Percentiles rank a stretch among this genome's conserved stretches.
These are phyloP conservation scores for Nemania sp. DNA, from an alignment of 2,329 filamentous ascomycete genomes.

Conservation along the genomic window DNA sequence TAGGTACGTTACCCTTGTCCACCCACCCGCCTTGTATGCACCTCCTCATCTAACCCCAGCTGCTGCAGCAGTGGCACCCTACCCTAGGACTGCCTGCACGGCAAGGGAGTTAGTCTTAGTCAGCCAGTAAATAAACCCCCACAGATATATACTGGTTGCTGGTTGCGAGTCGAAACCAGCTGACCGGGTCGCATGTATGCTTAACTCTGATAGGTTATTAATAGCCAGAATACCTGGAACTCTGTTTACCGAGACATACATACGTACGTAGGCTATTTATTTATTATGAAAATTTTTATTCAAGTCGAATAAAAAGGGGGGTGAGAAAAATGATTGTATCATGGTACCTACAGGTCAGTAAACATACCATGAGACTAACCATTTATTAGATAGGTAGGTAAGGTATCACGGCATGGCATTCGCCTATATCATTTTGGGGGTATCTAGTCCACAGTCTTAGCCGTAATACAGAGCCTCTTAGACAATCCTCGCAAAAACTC, in stretches of 20 bases:
- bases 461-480: constrained; percentile 41
- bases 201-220: background rate
- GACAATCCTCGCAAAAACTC: constrained; percentile 31
- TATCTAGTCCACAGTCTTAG: constrained; percentile 48
- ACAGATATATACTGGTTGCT: background rate
- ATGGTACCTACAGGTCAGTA: background rate
- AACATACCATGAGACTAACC: background rate
- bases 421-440: constrained; percentile 40
- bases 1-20: no score
- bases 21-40: no score
- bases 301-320: no score
- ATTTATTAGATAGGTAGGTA: background rate
- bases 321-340: no score
- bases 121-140: background rate
- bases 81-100: no score
- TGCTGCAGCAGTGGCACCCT: background rate
- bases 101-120: background rate
- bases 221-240: no score
- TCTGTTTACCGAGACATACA: no score
- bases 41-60: background rate
- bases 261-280: no score
- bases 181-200: background rate
- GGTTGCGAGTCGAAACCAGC: background rate
- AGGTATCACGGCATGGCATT: constrained; percentile 14
- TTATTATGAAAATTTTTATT: no score